Evolutionary conservation across 192 early-diverging fungal genomes (phyloP), one percentile per base, ranked within the genome.

Genomic region (Gryganskiella cystojenkinii): DNA sequence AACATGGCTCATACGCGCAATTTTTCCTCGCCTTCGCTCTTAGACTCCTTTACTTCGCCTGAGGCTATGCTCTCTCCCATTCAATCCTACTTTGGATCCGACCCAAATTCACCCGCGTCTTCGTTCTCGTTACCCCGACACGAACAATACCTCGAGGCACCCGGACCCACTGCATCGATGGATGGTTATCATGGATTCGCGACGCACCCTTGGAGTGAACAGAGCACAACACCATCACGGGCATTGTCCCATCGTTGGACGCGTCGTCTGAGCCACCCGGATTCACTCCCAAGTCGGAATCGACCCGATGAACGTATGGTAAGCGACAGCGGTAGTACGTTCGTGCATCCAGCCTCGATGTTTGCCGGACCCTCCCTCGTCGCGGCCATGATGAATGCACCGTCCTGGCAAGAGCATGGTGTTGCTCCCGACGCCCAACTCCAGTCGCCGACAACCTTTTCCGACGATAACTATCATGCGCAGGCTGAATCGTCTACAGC

Each of bases 161-260:
- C 30, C 4, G 55, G 45, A 6, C 37, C 33, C 11, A 8, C 28
- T 10, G 42, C 55, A 35, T 43, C 40, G 17, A 49, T 67, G 54
- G 73, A 76, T 58, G 73, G 73, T n/a, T 76, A 76, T 31, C 74
- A 78, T 50, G 74, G 74, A 3, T 78, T 67, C 64, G 74, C 74
- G 15, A 78, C 74, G 1, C 66, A 78, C 43, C 66, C 61, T 17
- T 78, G 74, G 74, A 78, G 74, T 31, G 74, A 78, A 19, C 74
- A 78, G 56, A 78, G 74, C 43, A 69, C 67, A 4, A 78, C 61
- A 5, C 74, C 74, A 8, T 64, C 67, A 11, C 59, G 67, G 20
- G 74, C 74, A 0, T 33, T 69, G 11, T 78, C 74, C 9, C 66
- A 78, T 20, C 65, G 74, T 5, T 78, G 74, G 74, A 78, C 74